These are phyloP conservation scores for Globisporangium okanoganense DNA, from an alignment of 352 stramenopile species.

Conservation along the genomic window DNA sequence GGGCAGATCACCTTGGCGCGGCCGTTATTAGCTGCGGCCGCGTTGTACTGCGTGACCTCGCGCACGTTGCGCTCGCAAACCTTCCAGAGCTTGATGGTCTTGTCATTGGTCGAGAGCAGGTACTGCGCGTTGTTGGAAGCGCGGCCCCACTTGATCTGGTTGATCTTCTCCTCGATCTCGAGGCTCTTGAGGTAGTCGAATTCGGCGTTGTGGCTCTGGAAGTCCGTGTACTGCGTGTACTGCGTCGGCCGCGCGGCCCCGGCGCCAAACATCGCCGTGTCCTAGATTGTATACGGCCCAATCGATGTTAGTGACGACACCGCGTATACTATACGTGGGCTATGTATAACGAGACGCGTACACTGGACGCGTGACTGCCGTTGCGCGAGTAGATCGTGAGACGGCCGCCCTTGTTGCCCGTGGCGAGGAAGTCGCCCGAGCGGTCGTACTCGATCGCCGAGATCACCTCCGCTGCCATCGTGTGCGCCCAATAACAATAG, in stretches of 20 bases:
- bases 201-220: slow-evolving; percentile 95
- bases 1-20: slow-evolving; percentile 15
- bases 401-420: slow-evolving; percentile 91
- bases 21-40: slow-evolving; percentile 16
- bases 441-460: slow-evolving; percentile 94
- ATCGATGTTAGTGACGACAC: too few species aligned
- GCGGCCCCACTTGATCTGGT: slow-evolving; percentile 95
- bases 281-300: slow-evolving; percentile 8
- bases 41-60: slow-evolving; percentile 74
- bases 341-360: slow-evolving; percentile 12
- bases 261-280: slow-evolving; percentile 26
- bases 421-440: slow-evolving; percentile 90
- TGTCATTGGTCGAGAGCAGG: slow-evolving; percentile 96
- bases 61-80: slow-evolving; percentile 78
- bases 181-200: slow-evolving; percentile 98
- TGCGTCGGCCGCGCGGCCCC: slow-evolving; percentile 24
- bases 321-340: neutral
- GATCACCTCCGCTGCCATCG: slow-evolving; percentile 89
- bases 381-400: slow-evolving; percentile 88
- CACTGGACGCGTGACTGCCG: slow-evolving; percentile 11
- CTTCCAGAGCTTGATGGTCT: slow-evolving; percentile 98
- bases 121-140: slow-evolving; percentile 88
- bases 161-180: slow-evolving; percentile 98
- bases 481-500: neutral
- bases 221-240: slow-evolving; percentile 89